Conservation (phyloP, 2,329 filamentous ascomycete genomes). For the Eurotiales sp. region DNA sequence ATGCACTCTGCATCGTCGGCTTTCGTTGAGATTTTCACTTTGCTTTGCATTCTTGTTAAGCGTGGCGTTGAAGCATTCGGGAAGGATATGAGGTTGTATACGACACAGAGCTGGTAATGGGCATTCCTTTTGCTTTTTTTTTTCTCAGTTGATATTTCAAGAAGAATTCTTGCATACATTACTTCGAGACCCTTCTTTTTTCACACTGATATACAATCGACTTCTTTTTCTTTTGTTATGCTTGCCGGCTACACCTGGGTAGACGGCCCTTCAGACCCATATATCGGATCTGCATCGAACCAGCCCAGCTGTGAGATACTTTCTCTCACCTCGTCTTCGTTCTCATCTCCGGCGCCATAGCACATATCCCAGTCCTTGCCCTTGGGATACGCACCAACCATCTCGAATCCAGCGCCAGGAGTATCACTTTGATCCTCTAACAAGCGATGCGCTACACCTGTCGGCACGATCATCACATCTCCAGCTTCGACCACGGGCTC, state of each 20-base stretch:
- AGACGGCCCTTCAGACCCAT: conserved; percentile 53
- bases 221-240: conserved; percentile 4
- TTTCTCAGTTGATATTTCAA: neutral
- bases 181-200: too few relatives aligned
- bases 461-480: conserved; percentile 63
- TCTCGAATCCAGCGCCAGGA: conserved; percentile 50
- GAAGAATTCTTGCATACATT: neutral
- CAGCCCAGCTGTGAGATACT: conserved; percentile 50
- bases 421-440: conserved; percentile 52
- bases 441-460: conserved; percentile 62
- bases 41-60: conserved; percentile 6
- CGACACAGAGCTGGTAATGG: too few relatives aligned
- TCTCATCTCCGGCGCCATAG: conserved; percentile 59
- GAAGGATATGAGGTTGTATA: neutral
- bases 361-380: conserved; percentile 66
- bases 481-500: conserved; percentile 55
- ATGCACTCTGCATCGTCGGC: neutral
- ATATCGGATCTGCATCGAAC: conserved; percentile 60
- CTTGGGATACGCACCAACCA: conserved; percentile 64
- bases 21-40: neutral
- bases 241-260: conserved; percentile 32
- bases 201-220: neutral
- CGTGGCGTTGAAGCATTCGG: conserved; percentile 10
- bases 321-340: conserved; percentile 52
- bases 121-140: conserved; percentile 3